Evolutionary conservation across 257 asterid species (phyloP).

Genomic region (Nicotiana obtusifolia): DNA sequence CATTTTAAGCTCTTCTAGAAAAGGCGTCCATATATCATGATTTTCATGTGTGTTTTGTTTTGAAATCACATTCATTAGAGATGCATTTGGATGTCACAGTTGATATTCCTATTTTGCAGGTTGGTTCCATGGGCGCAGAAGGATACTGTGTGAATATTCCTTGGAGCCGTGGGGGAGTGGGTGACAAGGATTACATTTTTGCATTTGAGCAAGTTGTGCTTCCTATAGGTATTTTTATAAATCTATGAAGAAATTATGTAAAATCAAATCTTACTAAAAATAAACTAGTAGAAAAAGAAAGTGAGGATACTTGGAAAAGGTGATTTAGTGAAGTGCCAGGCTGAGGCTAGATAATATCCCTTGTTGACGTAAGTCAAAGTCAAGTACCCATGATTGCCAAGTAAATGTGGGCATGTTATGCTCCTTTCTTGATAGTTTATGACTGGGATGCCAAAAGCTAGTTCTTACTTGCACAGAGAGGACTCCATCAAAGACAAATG

Average conservation of each 20-base stretch:
- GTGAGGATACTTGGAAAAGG: neutral
- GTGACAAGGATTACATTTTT: slow-evolving; percentile 86
- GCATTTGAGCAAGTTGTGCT: slow-evolving; percentile 91
- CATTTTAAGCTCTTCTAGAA: neutral
- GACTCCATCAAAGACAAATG: neutral
- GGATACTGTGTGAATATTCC: slow-evolving; percentile 96
- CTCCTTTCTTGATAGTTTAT: neutral
- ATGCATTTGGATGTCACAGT: neutral
- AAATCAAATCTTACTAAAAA: neutral
- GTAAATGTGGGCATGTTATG: neutral
- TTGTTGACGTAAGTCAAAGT: neutral
- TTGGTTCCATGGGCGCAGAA: slow-evolving; percentile 88
- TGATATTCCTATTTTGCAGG: slow-evolving; percentile 37
- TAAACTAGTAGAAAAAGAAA: neutral
- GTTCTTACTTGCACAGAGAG: neutral
- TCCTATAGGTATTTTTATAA: slow-evolving; percentile 62
- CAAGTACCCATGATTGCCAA: neutral
- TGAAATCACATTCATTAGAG: neutral
- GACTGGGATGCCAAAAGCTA: neutral
- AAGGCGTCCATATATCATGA: neutral
- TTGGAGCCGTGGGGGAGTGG: slow-evolving; percentile 94
- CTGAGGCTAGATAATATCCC: neutral
- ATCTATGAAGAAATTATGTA: neutral
- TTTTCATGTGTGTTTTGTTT: neutral
- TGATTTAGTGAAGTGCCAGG: neutral